phyloP scores from a whole-genome alignment of 2,329 filamentous ascomycete species.

The Colletotrichum paranaense region DNA sequence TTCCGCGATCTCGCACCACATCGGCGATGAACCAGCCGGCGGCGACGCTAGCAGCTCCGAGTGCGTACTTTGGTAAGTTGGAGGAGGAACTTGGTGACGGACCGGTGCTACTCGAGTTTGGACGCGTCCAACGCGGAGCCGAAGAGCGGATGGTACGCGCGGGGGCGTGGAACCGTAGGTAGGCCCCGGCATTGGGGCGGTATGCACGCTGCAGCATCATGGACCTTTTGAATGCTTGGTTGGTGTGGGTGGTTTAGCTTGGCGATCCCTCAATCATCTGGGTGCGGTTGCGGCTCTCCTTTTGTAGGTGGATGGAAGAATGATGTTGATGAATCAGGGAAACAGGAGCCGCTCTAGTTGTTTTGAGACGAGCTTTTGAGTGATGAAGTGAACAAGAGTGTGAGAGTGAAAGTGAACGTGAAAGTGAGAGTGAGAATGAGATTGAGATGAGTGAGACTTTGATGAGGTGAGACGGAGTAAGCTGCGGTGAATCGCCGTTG shows the following conservation, averaged over 20 bases:
- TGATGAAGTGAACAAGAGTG: not conserved
- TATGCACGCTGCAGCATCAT: slow-evolving; percentile 28
- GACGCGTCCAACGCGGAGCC: slow-evolving; percentile 18
- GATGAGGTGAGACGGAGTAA: slow-evolving; percentile 7
- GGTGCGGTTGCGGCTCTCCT: not conserved
- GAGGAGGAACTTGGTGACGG: not conserved
- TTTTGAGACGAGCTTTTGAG: not conserved
- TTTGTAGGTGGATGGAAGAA: not conserved
- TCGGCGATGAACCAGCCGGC: not conserved
- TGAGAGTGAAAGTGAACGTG: not conserved
- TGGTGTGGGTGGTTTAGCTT: not conserved
- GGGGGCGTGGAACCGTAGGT: not conserved
- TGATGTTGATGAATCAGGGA: not conserved
- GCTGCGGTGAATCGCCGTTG: slow-evolving; percentile 4
- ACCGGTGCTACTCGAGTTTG: slow-evolving; percentile 2
- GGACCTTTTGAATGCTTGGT: not conserved
- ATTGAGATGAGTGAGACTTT: not conserved
- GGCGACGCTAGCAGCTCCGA: not conserved
- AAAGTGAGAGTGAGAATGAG: not conserved
- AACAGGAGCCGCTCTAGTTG: not conserved
- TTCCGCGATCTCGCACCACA: not conserved
- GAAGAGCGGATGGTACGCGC: not conserved
- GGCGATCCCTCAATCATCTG: not conserved
- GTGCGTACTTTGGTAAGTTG: not conserved
- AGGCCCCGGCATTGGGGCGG: slow-evolving; percentile 5